Evolutionary conservation across 371 early-diverging fungal genomes (phyloP), one percentile per base, ranked within the genome.

Genomic region (Sporodiniella umbellata): DNA sequence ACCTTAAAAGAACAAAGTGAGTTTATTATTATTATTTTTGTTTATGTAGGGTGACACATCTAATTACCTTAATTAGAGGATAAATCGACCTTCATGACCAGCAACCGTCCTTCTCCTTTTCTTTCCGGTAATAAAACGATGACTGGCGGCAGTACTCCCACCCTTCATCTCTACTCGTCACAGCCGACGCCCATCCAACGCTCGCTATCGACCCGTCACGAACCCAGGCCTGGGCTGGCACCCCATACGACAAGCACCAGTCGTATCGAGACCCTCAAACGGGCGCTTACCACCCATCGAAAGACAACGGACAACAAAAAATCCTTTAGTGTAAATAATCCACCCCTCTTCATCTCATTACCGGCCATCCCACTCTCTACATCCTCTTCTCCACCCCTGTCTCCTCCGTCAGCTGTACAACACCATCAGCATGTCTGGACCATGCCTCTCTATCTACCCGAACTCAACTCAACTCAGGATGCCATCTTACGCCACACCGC

Each of bases 311-410:
- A 44, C 25, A 38, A 4, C 24, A 37, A 54, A 25, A 28, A 30
- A 24, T 40, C 54, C 0, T 42, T 26, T 22, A 48, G 55, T 43
- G 6, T 48, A 42, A 49, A 50, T 21, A 43, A 30, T 14, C 40
- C 57, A 4, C 49, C 51, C 1, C 30, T 60, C 0, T 39, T 45
- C 17, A 60, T 60, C 5, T 55, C 61, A 17, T 33, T 56, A 22
- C 48, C 61, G 17, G 48, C 51, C 23, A 51, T 33, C 33, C 47
- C 19, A 15, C 12, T 19, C 12, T 44, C 50, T 15, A 46, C 49
- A n/a, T n/a, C n/a, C n/a, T n/a, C n/a, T 12, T 54, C 61, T 4
- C 61, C 56, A 21, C 61, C 61, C 4, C 18, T 56, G 12, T 60
- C 61, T 7, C 61, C 61, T 8, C 55, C 56, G 11, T 43, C 61